Conservation (phyloP, 805 yeast species). For the Monosporozyma aquatica region DNA sequence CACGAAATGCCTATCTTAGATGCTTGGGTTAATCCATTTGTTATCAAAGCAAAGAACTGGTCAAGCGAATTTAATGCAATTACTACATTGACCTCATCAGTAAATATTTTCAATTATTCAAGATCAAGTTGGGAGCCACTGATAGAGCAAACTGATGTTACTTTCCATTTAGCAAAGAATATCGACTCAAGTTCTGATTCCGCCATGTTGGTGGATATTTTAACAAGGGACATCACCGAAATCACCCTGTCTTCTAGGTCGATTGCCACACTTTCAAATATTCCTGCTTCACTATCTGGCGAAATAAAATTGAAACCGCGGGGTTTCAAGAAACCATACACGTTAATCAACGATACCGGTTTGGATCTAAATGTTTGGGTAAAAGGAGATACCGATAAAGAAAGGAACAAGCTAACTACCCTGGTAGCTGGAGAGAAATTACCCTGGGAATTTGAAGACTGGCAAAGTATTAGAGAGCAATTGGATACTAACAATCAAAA, state of each 20-base stretch:
- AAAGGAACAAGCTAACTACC: constrained; percentile 20
- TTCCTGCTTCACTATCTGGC: constrained; percentile 47
- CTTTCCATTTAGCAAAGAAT: constrained; percentile 53
- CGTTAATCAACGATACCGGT: constrained; percentile 78
- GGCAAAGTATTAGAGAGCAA: constrained; percentile 78
- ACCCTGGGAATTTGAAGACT: constrained; percentile 93
- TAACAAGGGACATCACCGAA: constrained; percentile 71
- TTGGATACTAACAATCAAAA: constrained; percentile 54
- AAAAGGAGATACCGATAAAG: constrained; percentile 35
- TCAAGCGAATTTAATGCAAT: constrained; percentile 71
- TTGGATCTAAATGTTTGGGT: constrained; percentile 74
- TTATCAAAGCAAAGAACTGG: constrained; percentile 68
- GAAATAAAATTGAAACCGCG: constrained; percentile 51
- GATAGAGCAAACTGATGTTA: constrained; percentile 78
- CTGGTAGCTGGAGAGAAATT: constrained; percentile 42
- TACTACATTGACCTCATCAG: constrained; percentile 51
- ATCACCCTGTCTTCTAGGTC: constrained; percentile 74
- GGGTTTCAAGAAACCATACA: constrained; percentile 75
- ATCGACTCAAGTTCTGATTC: constrained; percentile 33
- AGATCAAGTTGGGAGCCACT: constrained; percentile 94
- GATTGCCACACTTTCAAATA: constrained; percentile 64
- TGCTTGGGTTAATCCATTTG: constrained; percentile 62
- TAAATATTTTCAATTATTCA: constrained; percentile 79
- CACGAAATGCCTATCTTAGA: constrained; percentile 86
- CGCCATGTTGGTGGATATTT: constrained; percentile 52